Evolutionary conservation across 345 rosid species (phyloP), one percentile per base, ranked within the genome.

Genomic region (Pugionium dolabratum): DNA sequence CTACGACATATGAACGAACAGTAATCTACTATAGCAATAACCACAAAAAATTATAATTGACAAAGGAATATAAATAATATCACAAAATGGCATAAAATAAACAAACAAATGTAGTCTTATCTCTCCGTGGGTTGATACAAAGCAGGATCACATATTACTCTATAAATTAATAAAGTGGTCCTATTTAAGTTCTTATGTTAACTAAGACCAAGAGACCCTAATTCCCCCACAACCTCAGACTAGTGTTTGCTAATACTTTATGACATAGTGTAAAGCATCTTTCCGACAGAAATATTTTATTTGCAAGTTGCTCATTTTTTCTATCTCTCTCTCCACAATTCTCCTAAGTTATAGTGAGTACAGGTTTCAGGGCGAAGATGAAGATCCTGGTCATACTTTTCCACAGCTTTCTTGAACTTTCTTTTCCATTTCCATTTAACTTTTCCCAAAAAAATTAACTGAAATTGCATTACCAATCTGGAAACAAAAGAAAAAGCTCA

Each of bases 371-470:
- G 50, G 9, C 36, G 49, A 40, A 46, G 39, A 64, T 72, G 61
- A 65, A 58, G 76, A 65, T 72, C 66, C 76, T 72, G 71, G 73
- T 54, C 67, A 73, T 59, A 37, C 11, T 67, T 67, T 73, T 67
- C 77, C 77, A 73, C 77, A 61, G 77, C 77, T 73, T 73, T 73
- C 72, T 73, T 73, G 77, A 73, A 73, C 77, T 73, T 71, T 61
- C 32, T 39, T 73, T 67, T 45, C 59, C 47, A 29, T 52, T 66
- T 57, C 42, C 60, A 1, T 4, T 35, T 36, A 18, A 18, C 18
- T 18, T 18, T 18, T 18, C 18, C 18, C 18, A 18, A 18, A 18
- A 18, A 18, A 18, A 18, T 18, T 18, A 18, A 18, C 18, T 18
- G 18, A 18, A 18, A 18, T 18, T 18, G 18, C 18, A 18, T 59